Evolutionary conservation across 2,329 filamentous ascomycete genomes (phyloP), one percentile per base, ranked within the genome.

Genomic region (Cucurbitaria berberidis): DNA sequence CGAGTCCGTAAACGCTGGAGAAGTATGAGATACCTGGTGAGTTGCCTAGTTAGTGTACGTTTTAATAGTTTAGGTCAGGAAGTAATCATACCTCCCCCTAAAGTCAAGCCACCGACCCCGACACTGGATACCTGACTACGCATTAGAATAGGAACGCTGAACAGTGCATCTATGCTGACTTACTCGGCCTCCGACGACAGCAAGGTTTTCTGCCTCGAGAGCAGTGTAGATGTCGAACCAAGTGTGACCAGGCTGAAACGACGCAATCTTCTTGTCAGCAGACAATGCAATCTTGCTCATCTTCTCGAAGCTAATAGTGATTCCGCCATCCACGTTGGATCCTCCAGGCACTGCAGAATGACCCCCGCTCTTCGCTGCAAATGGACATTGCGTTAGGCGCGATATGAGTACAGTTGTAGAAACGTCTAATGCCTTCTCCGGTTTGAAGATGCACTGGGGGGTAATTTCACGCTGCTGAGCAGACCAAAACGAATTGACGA

Each of bases 321-420:
- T 75, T 3, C 79, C 79, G 24, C 66, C 64, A 0, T 72, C 61
- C 15, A 78, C 76, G 48, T 75, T 78, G 6, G 76, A 77, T 9
- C 73, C 71, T 19, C 78, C 77, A 0, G 71, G 64, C 50, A 74
- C 72, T 3, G 70, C 62, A 18, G 73, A 72, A 52, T 81, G 78
- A 3, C 80, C 79, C 27, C 79, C 78, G 40, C 76, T 74, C 50
- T 76, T 78, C 3, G 77, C 70, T 1, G 77, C 76, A 53, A 79
- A 78, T 72, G 67, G 67, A 45, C 68, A 73, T 45, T 63, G 55
- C 5, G 60, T 60, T 6, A 60, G 40, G 4, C 64, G 57, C 9
- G 63, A 58, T 1, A 62, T 26, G 1, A 63, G 51, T 5, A 64
- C 38, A 2, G 53, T 41, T 5, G 53, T 60, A 1, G 63, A 63